Percentiles rank a stretch among this genome's conserved stretches.
Evolutionary conservation across 2,329 filamentous ascomycete species (phyloP).

Genomic region (Ceratocystis cubensis): DNA sequence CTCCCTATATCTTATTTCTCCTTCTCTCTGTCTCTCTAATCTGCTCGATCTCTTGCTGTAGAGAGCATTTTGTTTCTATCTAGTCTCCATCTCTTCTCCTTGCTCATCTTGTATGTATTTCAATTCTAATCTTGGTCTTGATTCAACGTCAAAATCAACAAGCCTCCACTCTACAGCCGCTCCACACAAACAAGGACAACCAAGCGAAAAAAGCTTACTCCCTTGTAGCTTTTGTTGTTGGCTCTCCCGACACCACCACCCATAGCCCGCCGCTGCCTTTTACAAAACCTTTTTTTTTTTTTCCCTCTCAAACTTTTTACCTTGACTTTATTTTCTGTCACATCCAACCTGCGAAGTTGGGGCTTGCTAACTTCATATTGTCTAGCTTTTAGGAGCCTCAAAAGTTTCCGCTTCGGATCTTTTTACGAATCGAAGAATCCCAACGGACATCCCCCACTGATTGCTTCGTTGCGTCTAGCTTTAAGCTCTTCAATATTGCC

Average conservation of each 20-base stretch:
- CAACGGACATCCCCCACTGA: conserved; percentile 20
- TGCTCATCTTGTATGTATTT: conserved; percentile 14
- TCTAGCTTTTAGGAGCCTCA: conserved; percentile 7
- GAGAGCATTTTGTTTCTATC: conserved; percentile 5
- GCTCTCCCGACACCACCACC: not conserved
- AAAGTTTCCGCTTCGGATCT: not conserved
- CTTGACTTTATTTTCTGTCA: not conserved
- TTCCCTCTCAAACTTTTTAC: not conserved
- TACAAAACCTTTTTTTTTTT: not conserved
- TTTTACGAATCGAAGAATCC: conserved; percentile 12
- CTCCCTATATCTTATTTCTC: not conserved
- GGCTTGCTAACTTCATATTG: conserved; percentile 9
- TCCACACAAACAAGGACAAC: conserved; percentile 10
- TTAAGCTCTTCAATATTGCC: conserved; percentile 8
- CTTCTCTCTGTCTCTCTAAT: conserved; percentile 23
- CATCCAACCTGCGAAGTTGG: not conserved
- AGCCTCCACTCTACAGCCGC: not conserved
- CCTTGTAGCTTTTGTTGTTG: not conserved
- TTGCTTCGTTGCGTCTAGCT: conserved; percentile 18
- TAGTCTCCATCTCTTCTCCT: not conserved
- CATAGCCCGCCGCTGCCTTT: conserved; percentile 5
- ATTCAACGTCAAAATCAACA: conserved; percentile 10
- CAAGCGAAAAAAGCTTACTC: conserved; percentile 7
- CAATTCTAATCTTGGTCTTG: not conserved
- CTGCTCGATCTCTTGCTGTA: conserved; percentile 11